A percentile compares a stretch with the other conserved stretches of the same genome.
phyloP scores from a whole-genome alignment of 768 basidiomycete genomes.

The Russula griseocarnosa region DNA sequence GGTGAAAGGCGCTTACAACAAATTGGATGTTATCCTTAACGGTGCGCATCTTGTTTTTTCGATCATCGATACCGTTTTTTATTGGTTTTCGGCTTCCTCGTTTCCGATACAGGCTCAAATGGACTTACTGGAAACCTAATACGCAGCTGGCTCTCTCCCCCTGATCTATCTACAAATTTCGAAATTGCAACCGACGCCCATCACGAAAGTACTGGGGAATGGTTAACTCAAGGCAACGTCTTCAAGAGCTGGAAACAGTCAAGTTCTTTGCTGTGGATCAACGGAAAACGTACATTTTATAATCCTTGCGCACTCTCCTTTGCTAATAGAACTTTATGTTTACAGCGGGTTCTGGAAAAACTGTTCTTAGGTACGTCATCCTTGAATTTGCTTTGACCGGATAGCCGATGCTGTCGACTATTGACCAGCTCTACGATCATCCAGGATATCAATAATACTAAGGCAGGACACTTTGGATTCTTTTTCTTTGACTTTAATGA shows the following conservation, averaged over 20 bases:
- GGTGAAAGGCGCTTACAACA: background rate
- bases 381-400: background rate
- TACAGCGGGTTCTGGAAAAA: background rate
- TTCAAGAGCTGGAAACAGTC: background rate
- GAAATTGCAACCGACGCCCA: background rate
- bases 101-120: background rate
- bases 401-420: background rate
- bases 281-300: background rate
- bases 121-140: background rate
- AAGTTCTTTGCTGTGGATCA: background rate
- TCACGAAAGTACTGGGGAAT: background rate
- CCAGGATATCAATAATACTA: background rate
- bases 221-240: background rate
- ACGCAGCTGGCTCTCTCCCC: background rate
- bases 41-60: background rate
- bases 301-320: background rate
- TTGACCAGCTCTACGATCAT: background rate
- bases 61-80: no score
- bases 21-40: background rate
- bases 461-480: no score
- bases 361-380: background rate
- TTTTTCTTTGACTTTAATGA: no score
- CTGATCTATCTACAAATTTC: constrained; percentile 4
- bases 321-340: background rate
- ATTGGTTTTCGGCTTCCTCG: no score